Conservation (phyloP, 2,329 filamentous ascomycete genomes). For the Sclerotinia borealis region DNA sequence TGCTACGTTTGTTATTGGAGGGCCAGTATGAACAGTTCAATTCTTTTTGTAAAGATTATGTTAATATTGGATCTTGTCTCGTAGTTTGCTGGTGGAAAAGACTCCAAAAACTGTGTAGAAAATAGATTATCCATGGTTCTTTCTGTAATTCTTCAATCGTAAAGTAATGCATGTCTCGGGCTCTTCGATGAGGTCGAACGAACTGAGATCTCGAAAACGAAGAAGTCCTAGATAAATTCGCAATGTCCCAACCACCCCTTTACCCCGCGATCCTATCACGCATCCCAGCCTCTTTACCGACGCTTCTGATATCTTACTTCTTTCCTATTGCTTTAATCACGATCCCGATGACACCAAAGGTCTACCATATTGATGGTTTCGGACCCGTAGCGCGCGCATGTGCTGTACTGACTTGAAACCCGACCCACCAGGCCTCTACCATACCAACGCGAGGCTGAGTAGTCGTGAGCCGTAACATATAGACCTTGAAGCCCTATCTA, state of each 20-base stretch:
- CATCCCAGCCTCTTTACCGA: not conserved
- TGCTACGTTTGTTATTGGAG: not conserved
- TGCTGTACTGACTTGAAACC: not conserved
- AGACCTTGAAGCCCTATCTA: not conserved
- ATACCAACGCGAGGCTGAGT: not conserved
- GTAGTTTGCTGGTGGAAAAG: not conserved
- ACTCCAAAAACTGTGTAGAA: too few relatives aligned
- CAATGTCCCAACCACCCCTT: not conserved
- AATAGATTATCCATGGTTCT: too few relatives aligned
- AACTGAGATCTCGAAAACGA: too few relatives aligned
- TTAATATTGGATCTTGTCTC: not conserved
- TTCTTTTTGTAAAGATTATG: not conserved
- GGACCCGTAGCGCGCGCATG: not conserved
- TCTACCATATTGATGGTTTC: not conserved
- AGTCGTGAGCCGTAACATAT: not conserved
- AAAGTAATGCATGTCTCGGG: not conserved
- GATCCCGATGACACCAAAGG: not conserved
- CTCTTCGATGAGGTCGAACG: not conserved
- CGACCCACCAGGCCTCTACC: not conserved
- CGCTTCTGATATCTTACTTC: not conserved
- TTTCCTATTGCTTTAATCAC: not conserved
- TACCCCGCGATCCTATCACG: not conserved
- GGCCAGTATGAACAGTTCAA: not conserved
- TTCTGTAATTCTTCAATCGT: too few relatives aligned
- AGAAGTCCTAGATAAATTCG: too few relatives aligned